A percentile compares a stretch with the other conserved stretches of the same genome.
phyloP scores from a whole-genome alignment of 2,329 filamentous ascomycete genomes.

The Celoporthe dispersa region DNA sequence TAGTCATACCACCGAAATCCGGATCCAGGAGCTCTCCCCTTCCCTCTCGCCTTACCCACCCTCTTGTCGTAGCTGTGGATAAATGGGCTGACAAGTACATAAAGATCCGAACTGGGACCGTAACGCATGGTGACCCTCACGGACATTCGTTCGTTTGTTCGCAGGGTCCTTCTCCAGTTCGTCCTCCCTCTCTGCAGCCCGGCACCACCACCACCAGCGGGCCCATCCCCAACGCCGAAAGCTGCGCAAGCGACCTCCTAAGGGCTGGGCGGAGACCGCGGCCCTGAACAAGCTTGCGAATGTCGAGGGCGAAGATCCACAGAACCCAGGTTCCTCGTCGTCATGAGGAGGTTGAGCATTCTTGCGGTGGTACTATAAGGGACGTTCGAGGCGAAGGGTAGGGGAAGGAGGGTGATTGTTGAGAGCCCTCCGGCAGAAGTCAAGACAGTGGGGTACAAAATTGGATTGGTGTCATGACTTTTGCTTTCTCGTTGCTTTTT shows the following conservation, averaged over 20 bases:
- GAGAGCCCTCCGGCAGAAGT: background rate
- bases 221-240: conserved; percentile 42
- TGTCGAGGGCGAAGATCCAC: background rate
- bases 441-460: background rate
- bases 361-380: background rate
- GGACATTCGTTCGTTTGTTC: conserved; percentile 38
- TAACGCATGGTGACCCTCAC: conserved; percentile 74
- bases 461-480: background rate
- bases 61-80: background rate
- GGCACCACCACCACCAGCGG: conserved; percentile 30
- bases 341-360: background rate
- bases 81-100: background rate
- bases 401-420: background rate
- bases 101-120: conserved; percentile 87
- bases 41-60: background rate
- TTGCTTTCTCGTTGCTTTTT: background rate
- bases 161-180: conserved; percentile 25
- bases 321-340: background rate
- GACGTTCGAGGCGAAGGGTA: background rate
- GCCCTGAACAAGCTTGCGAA: conserved; percentile 31
- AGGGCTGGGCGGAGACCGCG: conserved; percentile 37
- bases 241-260: conserved; percentile 47
- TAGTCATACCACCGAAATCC: too few species aligned
- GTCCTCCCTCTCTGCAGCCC: conserved; percentile 25
- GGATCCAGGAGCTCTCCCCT: background rate